A percentile compares a stretch with the other conserved stretches of the same genome.
Conservation (phyloP, 805 yeast genomes). For the Saturnispora sekii region DNA sequence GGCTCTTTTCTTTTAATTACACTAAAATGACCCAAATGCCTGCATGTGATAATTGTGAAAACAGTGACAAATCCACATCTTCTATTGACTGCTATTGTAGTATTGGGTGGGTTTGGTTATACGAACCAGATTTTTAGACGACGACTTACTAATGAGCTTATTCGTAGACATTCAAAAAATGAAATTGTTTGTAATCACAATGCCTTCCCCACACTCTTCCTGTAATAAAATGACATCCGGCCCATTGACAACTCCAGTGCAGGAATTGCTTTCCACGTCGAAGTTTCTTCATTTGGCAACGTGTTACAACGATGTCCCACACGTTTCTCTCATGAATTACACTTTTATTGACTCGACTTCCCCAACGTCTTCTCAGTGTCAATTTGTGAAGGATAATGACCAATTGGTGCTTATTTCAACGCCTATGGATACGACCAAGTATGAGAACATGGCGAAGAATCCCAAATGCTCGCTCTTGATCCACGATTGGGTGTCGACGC, state of each 20-base stretch:
- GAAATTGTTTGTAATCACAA: not conserved
- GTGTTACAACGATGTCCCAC: slow-evolving; percentile 56
- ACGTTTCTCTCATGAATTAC: slow-evolving; percentile 87
- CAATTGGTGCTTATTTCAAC: slow-evolving; percentile 56
- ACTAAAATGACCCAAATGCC: too few species aligned
- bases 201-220: not conserved
- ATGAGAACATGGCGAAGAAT: slow-evolving; percentile 54
- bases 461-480: slow-evolving; percentile 74
- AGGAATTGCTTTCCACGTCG: slow-evolving; percentile 44
- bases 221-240: slow-evolving; percentile 8
- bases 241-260: slow-evolving; percentile 27
- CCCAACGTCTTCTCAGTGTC: slow-evolving; percentile 10
- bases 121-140: not conserved
- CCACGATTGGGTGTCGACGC: slow-evolving; percentile 76
- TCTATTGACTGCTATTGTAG: too few species aligned
- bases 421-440: slow-evolving; percentile 63
- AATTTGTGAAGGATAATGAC: slow-evolving; percentile 13
- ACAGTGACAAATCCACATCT: too few species aligned
- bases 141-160: not conserved
- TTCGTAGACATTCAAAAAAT: not conserved
- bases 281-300: slow-evolving; percentile 82
- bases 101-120: too few species aligned
- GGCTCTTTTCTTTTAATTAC: too few species aligned
- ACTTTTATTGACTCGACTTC: slow-evolving; percentile 45
- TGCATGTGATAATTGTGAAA: too few species aligned